Base-by-base conservation (phyloP, 257 asterid species). In the Fraxinus anomala region DNA sequence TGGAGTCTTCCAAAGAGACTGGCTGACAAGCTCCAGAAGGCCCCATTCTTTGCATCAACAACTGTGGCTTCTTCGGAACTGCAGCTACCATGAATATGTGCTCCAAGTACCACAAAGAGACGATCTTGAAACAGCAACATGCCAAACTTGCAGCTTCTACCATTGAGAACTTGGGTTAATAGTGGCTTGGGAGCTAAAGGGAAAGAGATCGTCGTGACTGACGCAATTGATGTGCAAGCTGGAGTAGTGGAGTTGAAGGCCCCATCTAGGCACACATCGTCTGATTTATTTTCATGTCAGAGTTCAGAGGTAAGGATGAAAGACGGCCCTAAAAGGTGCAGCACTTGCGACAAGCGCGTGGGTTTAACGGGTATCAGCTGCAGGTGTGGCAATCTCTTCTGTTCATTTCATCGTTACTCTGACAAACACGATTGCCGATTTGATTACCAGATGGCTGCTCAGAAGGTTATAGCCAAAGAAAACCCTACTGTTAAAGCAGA, bases 1-100 rank as follows among this genome's bases (percentile, higher is more conserved):
- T 83, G 86, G 86, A 79, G 66, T 72, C 83, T 33, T 76, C 86
- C 26, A 73, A 83, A 72, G 83, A 83, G 77, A 76, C 86, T 40
- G 84, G 86, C 34, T 83, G 86, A 72, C 82, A 76, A 78, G 82
- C 84, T 68, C 83, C 82, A 14, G 80, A 80, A 77, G 87, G 87
- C 24, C 84, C 84, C 26, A 83, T 42, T 42, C 51, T 42, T 42
- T 42, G 51, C 17, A 42, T 2, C 4, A 42, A 42, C 51, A 42
- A 42, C 68, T 80, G 84, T 77, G 87, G 87, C 1, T 83, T 83
- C 74, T 83, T 80, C 44, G 87, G 85, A 28, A 80, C 80, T 77
- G 82, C 84, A 21, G 76, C 79, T 6, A 83, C 84, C 42, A 77
- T 83, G 87, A 83, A 80, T 30, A 77, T 83, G 87, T 83, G 87